phyloP scores from a whole-genome alignment of 2,329 filamentous ascomycete species.

The Neocucurbitaria cava region DNA sequence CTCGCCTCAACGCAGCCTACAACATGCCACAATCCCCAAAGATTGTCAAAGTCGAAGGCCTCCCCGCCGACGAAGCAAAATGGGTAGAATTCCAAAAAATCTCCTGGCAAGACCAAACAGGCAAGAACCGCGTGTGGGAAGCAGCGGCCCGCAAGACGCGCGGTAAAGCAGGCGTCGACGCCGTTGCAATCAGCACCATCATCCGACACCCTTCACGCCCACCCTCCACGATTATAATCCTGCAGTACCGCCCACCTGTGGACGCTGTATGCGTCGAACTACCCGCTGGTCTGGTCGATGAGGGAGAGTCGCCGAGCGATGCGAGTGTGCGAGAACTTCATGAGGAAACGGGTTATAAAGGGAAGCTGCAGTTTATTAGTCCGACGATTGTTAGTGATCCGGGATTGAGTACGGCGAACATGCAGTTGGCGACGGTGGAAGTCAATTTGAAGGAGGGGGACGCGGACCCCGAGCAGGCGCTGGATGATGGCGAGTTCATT shows the following conservation, averaged over 20 bases:
- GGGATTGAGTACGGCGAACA: conserved; percentile 66
- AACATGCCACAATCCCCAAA: conserved; percentile 43
- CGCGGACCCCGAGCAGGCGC: conserved; percentile 61
- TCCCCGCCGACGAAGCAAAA: conserved; percentile 60
- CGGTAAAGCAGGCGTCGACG: conserved; percentile 64
- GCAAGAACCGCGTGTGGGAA: conserved; percentile 58
- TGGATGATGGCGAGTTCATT: conserved; percentile 69
- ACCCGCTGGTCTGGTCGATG: conserved; percentile 66
- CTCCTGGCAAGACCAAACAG: conserved; percentile 57
- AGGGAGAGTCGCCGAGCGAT: conserved; percentile 62
- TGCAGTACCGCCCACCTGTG: conserved; percentile 67
- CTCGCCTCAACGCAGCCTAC: conserved; percentile 28
- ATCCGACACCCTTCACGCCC: conserved; percentile 56
- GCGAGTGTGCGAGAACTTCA: conserved; percentile 65
- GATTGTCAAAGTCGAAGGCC: conserved; percentile 52
- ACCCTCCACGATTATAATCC: conserved; percentile 61
- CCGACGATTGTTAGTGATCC: conserved; percentile 73
- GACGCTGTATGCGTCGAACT: conserved; percentile 66
- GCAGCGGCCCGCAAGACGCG: conserved; percentile 60
- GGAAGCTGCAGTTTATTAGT: conserved; percentile 58
- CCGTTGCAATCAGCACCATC: conserved; percentile 65
- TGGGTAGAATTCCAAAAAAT: conserved; percentile 65
- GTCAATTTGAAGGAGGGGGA: conserved; percentile 61
- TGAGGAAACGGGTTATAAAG: conserved; percentile 70
- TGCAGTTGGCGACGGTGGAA: conserved; percentile 67